Base-by-base conservation (phyloP, 2,329 filamentous ascomycete species). In the Whalleya microplaca region DNA sequence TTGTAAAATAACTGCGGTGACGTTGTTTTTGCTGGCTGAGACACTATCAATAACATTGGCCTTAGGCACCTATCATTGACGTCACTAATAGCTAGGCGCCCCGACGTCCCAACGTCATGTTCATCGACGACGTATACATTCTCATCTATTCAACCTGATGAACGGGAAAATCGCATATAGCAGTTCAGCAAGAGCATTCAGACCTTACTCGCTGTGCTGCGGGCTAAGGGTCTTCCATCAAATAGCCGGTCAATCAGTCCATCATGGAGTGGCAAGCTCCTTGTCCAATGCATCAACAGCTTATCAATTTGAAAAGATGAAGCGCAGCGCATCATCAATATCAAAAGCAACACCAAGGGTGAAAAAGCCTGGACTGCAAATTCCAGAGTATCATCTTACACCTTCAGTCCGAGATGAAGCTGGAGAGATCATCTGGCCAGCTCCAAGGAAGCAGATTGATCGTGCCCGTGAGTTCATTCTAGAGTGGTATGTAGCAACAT, bases 341-440 rank as follows among this genome's bases (percentile, higher is more conserved):
- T 40, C 62, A 8, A 64, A 66, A 41, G 45, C 54, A 9, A 19
- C 60, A 0, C 23, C 53, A 2, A 66, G 54, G 53, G 45, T 64
- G 12, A 73, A 73, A 52, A 69, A 63, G 40, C 60, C 66, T 48
- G 65, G 66, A 7, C 49, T 57, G 2, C 52, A 68, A 42, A 64
- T 78, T 0, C 76, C 76, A 1, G 77, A 79, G 5, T 80, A 81
- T 56, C 78, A 80, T 61, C 56, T 71, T 12, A 75, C 75, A 4
- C 73, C 76, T 2, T 75, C 75, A 2, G 48, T 73, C 29, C 69
- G 67, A 51, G 77, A 80, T 57, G 72, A 73, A 0, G 62, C 72
- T 18, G 84, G 83, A 1, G 73, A 75, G 9, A 72, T 78, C 1
- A 75, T 87, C 46, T 89, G 86, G 87, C 87, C 87, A 2, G 86